Conservation (phyloP, 805 yeast genomes). For the Kuraishia cidri region DNA sequence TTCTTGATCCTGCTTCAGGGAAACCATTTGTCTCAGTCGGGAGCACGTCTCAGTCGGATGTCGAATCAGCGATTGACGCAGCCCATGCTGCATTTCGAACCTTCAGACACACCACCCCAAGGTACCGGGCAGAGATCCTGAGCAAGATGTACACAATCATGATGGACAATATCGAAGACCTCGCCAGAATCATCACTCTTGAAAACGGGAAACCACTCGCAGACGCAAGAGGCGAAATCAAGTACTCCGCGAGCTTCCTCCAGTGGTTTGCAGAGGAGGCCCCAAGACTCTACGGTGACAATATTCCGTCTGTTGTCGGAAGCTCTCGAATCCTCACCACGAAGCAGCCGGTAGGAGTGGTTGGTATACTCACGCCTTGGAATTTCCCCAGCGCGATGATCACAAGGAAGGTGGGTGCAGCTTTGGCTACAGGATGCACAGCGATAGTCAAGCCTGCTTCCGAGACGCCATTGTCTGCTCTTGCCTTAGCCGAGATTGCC, state of each 20-base stretch:
- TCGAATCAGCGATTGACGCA: constrained; percentile 40
- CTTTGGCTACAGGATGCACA: constrained; percentile 75
- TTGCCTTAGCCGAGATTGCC: constrained; percentile 54
- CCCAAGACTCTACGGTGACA: constrained; percentile 58
- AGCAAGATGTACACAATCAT: constrained; percentile 42
- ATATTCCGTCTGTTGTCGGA: constrained; percentile 43
- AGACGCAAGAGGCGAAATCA: constrained; percentile 64
- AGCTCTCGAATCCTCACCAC: constrained; percentile 43
- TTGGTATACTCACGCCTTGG: constrained; percentile 79
- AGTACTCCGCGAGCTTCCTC: constrained; percentile 64
- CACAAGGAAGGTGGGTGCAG: constrained; percentile 67
- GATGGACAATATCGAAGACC: constrained; percentile 50
- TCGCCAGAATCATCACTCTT: constrained; percentile 54
- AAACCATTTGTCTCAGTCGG: constrained; percentile 45
- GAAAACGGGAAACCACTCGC: constrained; percentile 71
- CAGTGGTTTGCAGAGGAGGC: constrained; percentile 90
- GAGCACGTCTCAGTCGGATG: constrained; percentile 39
- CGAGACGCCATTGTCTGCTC: constrained; percentile 67
- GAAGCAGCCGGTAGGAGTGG: constrained; percentile 75
- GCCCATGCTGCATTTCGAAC: constrained; percentile 44
- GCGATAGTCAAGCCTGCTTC: constrained; percentile 70
- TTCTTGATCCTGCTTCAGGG: constrained; percentile 71
- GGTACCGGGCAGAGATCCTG: constrained; percentile 46
- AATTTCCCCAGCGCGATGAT: constrained; percentile 80
- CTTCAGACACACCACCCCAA: constrained; percentile 44